These are phyloP conservation scores for Microglena sp. DNA, from an alignment of 139 green algal genomes.

Conservation along the genomic window DNA sequence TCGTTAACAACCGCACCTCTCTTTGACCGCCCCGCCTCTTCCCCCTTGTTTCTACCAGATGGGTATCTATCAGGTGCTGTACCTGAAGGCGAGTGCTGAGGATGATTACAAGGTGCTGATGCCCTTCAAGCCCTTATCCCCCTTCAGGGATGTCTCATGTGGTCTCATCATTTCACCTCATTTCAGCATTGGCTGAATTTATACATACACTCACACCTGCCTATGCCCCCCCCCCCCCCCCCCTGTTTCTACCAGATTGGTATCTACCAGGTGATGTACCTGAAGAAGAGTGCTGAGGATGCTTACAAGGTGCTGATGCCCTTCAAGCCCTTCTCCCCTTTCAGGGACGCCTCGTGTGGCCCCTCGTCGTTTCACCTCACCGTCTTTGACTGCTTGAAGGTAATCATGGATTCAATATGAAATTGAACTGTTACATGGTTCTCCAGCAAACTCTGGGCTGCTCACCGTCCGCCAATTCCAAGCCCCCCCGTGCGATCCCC, in stretches of 20 bases:
- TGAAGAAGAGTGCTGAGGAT: slow-evolving; percentile 44
- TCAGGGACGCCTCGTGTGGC: slow-evolving; percentile 75
- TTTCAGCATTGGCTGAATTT: no score
- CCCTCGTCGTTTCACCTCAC: slow-evolving; percentile 63
- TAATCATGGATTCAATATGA: no score
- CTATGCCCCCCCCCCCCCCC: no score
- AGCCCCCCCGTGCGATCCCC: no score
- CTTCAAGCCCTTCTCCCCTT: slow-evolving; percentile 64
- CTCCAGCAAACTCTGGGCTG: no score
- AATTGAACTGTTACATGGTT: no score
- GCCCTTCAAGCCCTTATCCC: slow-evolving; percentile 53
- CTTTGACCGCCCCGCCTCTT: no score
- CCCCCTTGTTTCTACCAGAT: no score
- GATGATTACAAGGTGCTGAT: slow-evolving; percentile 55
- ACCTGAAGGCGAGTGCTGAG: slow-evolving; percentile 42
- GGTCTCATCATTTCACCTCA: no score
- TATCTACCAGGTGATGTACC: slow-evolving; percentile 65
- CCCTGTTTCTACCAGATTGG: slow-evolving; percentile 54
- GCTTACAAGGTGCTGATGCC: slow-evolving; percentile 50
- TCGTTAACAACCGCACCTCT: no score
- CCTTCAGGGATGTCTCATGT: slow-evolving; percentile 81
- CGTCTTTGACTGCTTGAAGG: slow-evolving; percentile 54
- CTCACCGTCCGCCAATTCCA: no score
- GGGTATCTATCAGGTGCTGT: slow-evolving; percentile 69
- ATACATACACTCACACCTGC: no score